Evolutionary conservation across 768 basidiomycete genomes (phyloP).

Genomic region (Gloeopeniophorella convolvens): DNA sequence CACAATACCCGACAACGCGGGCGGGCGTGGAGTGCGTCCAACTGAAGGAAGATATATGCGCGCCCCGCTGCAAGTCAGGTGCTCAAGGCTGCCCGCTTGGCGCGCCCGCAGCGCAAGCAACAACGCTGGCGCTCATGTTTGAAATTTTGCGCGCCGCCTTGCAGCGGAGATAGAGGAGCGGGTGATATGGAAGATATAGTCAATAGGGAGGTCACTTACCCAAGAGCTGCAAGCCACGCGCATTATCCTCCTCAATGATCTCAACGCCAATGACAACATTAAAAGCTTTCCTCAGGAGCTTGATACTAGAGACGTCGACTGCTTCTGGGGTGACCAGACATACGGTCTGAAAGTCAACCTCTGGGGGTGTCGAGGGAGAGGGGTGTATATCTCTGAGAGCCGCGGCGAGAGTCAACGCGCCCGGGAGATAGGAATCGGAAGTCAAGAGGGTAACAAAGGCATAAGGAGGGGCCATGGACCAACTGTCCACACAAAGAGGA

Average conservation of each 20-base stretch:
- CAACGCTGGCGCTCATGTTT: neutral
- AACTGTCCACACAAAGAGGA: constrained; percentile 17
- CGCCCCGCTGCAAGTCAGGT: neutral
- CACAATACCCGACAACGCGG: neutral
- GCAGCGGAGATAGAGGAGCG: neutral
- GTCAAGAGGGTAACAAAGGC: constrained; percentile 92
- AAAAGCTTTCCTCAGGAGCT: constrained; percentile 71
- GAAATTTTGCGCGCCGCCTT: no score
- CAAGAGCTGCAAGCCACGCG: constrained; percentile 65
- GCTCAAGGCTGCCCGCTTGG: neutral
- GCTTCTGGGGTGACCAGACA: constrained; percentile 94
- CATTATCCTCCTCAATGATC: constrained; percentile 64
- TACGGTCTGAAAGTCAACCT: constrained; percentile 70
- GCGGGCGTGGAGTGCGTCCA: neutral
- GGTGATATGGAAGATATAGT: neutral
- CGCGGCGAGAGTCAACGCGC: constrained; percentile 80
- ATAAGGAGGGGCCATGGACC: constrained; percentile 55
- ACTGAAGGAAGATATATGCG: neutral
- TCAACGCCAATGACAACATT: constrained; percentile 90
- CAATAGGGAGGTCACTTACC: constrained; percentile 46
- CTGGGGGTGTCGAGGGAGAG: constrained; percentile 46
- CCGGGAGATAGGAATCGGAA: constrained; percentile 88
- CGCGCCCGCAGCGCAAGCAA: neutral
- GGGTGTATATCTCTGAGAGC: constrained; percentile 79
- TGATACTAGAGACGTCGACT: constrained; percentile 76